phyloP scores from a whole-genome alignment of 2,329 filamentous ascomycete species.

The Aaosphaeria arxii region DNA sequence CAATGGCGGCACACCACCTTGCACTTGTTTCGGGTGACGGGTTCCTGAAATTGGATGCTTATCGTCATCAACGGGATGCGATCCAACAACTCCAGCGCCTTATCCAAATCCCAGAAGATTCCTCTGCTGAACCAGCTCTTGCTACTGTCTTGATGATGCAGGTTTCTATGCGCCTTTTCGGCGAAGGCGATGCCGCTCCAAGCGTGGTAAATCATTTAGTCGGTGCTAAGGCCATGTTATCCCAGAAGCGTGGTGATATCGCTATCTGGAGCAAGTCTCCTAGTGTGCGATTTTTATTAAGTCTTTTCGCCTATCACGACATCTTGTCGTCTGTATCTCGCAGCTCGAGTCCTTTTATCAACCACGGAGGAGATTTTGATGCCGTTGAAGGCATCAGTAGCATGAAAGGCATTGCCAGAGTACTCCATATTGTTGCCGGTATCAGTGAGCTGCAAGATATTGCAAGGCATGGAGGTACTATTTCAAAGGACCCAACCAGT shows the following conservation, averaged over 20 bases:
- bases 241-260: constrained; percentile 7
- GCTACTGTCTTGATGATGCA: constrained; percentile 35
- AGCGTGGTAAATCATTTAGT: constrained; percentile 26
- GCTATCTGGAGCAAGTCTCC: constrained; percentile 12
- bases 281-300: constrained; percentile 23
- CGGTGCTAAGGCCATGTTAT: constrained; percentile 31
- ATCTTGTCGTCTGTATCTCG: constrained; percentile 29
- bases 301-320: constrained; percentile 30
- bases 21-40: constrained; percentile 15
- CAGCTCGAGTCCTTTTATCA: constrained; percentile 18
- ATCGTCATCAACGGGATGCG: constrained; percentile 25
- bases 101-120: constrained; percentile 18
- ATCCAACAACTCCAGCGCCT: constrained; percentile 22
- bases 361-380: constrained; percentile 16
- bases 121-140: constrained; percentile 18
- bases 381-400: constrained; percentile 20
- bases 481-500: background rate
- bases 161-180: constrained; percentile 25
- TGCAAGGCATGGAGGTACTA: constrained; percentile 6
- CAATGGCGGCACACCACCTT: constrained; percentile 30
- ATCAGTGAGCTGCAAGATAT: constrained; percentile 17
- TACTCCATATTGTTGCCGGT: constrained; percentile 22
- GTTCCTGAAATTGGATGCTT: constrained; percentile 19
- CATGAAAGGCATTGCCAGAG: constrained; percentile 21
- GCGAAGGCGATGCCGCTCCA: constrained; percentile 19